phyloP scores from a whole-genome alignment of 495 filamentous ascomycete genomes.

The Penicillium mononematosum region DNA sequence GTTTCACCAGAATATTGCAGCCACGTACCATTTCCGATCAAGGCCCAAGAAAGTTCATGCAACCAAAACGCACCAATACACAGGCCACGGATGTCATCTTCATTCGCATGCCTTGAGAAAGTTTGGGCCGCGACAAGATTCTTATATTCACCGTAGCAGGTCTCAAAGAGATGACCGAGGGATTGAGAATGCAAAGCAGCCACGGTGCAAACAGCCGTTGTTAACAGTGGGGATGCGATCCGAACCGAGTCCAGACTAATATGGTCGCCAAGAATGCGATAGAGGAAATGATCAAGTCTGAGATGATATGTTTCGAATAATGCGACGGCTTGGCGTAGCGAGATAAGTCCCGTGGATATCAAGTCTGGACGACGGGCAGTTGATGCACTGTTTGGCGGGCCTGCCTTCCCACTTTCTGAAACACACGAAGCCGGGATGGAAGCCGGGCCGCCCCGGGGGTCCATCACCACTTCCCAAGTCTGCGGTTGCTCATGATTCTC shows the following conservation, averaged over 20 bases:
- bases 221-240: constrained; percentile 30
- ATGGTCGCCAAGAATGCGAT: constrained; percentile 35
- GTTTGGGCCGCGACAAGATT: constrained; percentile 19
- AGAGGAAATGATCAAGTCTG: constrained; percentile 39
- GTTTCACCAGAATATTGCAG: not conserved
- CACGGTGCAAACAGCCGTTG: constrained; percentile 34
- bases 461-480: constrained; percentile 27
- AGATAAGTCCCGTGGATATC: constrained; percentile 24
- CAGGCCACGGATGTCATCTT: constrained; percentile 34
- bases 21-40: constrained; percentile 30
- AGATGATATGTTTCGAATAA: constrained; percentile 33
- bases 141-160: constrained; percentile 30
- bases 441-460: constrained; percentile 26
- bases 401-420: constrained; percentile 20
- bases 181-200: constrained; percentile 32
- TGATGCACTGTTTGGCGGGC: constrained; percentile 11
- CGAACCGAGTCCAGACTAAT: constrained; percentile 27
- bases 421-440: constrained; percentile 35
- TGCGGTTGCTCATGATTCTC: constrained; percentile 3
- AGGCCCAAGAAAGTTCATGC: constrained; percentile 33
- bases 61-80: constrained; percentile 42
- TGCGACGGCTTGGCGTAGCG: constrained; percentile 21
- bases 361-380: constrained; percentile 18
- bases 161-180: constrained; percentile 30
- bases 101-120: constrained; percentile 23